Evolutionary conservation across 225 moss, liverwort and hornwort genomes (phyloP).

Genomic region (Neckera pumila): DNA sequence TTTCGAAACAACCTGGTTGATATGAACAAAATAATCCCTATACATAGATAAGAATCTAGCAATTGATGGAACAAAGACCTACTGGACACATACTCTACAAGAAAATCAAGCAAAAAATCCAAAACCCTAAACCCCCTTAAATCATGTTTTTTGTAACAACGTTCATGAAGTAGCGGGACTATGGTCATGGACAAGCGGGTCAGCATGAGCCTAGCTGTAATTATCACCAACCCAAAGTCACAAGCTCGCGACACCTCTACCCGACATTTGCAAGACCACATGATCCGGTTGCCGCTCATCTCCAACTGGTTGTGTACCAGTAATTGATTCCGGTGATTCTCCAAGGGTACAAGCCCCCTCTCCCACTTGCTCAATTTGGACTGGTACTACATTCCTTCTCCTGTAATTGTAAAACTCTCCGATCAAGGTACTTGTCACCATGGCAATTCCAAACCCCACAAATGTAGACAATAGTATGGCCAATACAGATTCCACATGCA

Average conservation of each 20-base stretch:
- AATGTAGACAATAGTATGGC: conserved; percentile 20
- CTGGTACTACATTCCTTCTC: not conserved
- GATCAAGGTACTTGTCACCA: conserved; percentile 18
- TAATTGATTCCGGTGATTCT: not conserved
- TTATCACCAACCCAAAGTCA: not conserved
- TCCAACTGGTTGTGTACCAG: not conserved
- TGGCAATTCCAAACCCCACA: conserved; percentile 28
- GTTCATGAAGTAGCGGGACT: not conserved
- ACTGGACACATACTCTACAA: not conserved
- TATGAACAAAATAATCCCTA: not conserved
- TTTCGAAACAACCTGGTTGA: not conserved
- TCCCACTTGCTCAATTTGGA: not conserved
- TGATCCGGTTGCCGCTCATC: not conserved
- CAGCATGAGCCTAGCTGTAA: not conserved
- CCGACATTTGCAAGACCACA: not conserved
- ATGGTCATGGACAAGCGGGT: not conserved
- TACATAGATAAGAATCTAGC: not conserved
- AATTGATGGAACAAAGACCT: not conserved
- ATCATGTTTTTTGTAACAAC: not conserved
- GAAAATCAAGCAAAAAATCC: not conserved
- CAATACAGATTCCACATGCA: conserved; percentile 30
- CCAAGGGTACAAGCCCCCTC: not conserved
- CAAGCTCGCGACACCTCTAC: not conserved
- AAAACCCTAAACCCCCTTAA: no score
- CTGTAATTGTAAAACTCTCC: conserved; percentile 15